phyloP scores from a whole-genome alignment of 805 yeast species.

The Kodamaea kakaduensis region DNA sequence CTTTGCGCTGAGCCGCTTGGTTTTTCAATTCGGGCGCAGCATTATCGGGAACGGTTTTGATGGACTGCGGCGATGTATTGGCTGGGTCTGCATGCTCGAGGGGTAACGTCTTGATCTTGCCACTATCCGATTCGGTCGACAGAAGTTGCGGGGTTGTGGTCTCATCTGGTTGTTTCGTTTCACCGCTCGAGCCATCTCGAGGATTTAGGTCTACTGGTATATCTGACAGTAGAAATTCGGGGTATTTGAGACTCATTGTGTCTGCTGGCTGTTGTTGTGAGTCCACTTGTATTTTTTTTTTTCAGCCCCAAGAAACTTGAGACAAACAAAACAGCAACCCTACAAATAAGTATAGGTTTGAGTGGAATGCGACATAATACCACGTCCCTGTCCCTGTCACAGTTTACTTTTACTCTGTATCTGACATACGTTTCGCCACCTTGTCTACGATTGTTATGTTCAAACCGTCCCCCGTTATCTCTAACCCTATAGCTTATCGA shows the following conservation, averaged over 20 bases:
- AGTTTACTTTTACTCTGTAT: too few species aligned
- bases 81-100: neutral
- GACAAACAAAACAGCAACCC: constrained; percentile 1
- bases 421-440: too few species aligned
- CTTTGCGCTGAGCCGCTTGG: too few species aligned
- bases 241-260: constrained; percentile 31
- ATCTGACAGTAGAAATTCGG: constrained; percentile 27
- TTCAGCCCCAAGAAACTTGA: constrained; percentile 1
- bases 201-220: constrained; percentile 7
- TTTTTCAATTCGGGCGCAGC: neutral
- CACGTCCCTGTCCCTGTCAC: too few species aligned
- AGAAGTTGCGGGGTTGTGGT: neutral
- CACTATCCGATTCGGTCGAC: neutral
- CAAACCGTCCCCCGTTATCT: too few species aligned
- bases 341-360: too few species aligned
- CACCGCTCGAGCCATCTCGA: constrained; percentile 1
- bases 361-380: too few species aligned
- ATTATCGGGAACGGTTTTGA: neutral
- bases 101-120: constrained; percentile 1
- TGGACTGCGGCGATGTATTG: constrained; percentile 5
- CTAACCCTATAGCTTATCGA: too few species aligned
- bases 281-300: constrained; percentile 18
- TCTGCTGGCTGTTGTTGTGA: constrained; percentile 32
- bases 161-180: neutral
- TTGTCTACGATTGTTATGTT: too few species aligned